phyloP scores from a whole-genome alignment of 352 stramenopile species.

The Globisporangium canariense region DNA sequence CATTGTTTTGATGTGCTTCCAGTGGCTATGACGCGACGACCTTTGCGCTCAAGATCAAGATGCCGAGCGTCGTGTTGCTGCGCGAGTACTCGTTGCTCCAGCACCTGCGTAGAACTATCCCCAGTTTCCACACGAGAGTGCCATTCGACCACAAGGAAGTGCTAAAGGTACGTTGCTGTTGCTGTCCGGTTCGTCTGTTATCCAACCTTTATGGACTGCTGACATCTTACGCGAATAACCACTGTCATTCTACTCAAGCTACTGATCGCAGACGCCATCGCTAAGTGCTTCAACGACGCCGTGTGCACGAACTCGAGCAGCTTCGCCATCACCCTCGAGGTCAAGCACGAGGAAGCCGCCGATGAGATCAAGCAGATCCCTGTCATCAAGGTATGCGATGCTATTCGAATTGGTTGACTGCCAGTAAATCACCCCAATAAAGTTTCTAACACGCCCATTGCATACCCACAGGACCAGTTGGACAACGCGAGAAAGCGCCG shows the following conservation, averaged over 20 bases:
- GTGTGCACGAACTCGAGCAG: constrained; percentile 58
- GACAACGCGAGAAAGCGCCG: constrained; percentile 63
- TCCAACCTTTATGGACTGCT: neutral
- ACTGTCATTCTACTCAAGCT: constrained; percentile 20
- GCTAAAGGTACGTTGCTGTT: constrained; percentile 49
- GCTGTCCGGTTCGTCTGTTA: neutral
- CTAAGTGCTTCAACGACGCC: constrained; percentile 38
- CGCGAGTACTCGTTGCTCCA: constrained; percentile 74
- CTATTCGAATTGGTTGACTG: neutral
- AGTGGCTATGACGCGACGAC: constrained; percentile 60
- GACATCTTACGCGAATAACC: neutral
- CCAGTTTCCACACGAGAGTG: constrained; percentile 30
- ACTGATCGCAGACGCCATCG: constrained; percentile 44
- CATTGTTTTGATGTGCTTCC: neutral
- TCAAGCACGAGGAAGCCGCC: constrained; percentile 64
- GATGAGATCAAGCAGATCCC: constrained; percentile 78
- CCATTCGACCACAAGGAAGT: constrained; percentile 76
- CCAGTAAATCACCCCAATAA: neutral
- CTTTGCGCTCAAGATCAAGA: constrained; percentile 80
- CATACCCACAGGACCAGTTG: constrained; percentile 45
- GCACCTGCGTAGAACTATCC: constrained; percentile 36
- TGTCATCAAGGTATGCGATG: constrained; percentile 49
- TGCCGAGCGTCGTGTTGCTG: constrained; percentile 73
- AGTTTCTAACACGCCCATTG: too few relatives aligned
- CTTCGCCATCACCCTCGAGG: constrained; percentile 62